Percentiles rank a stretch among this genome's conserved stretches.
phyloP scores from a whole-genome alignment of 768 basidiomycete species.

The Amanita fuliginea region DNA sequence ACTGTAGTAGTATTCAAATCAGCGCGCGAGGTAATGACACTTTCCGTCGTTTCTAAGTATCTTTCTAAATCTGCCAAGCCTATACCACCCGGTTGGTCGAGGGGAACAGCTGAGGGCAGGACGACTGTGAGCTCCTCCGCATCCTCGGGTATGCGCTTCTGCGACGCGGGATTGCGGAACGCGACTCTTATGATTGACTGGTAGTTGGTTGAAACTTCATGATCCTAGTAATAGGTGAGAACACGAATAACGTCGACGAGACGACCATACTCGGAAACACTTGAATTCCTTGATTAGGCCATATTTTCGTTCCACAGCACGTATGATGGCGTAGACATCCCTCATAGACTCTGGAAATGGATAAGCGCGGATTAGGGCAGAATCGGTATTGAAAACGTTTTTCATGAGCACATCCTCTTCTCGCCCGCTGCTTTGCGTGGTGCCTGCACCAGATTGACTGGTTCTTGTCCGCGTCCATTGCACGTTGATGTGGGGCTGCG shows the following conservation, averaged over 20 bases:
- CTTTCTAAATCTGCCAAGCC: constrained; percentile 25
- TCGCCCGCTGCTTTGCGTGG: background rate
- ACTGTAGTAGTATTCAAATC: background rate
- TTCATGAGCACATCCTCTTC: background rate
- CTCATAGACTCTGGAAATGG: constrained; percentile 30
- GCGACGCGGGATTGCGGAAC: constrained; percentile 34
- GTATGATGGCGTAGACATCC: constrained; percentile 40
- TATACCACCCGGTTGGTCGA: constrained; percentile 19
- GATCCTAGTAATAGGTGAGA: constrained; percentile 26
- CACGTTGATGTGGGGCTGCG: background rate
- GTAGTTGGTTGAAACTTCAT: constrained; percentile 31
- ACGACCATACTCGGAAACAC: constrained; percentile 26
- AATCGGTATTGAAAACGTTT: constrained; percentile 6
- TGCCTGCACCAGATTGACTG: background rate
- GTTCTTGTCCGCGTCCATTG: background rate
- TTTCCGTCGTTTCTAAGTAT: constrained; percentile 11
- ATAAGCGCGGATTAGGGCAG: constrained; percentile 30
- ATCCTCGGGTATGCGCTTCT: constrained; percentile 21
- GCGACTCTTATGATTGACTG: constrained; percentile 29
- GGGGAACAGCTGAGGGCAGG: constrained; percentile 12
- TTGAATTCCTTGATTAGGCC: constrained; percentile 35
- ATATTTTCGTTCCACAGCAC: constrained; percentile 44
- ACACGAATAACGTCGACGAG: background rate
- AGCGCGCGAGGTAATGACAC: constrained; percentile 3
- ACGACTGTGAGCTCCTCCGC: constrained; percentile 17